Conservation (phyloP, 495 filamentous ascomycete species). For the Talaromyces trachyspermus region DNA sequence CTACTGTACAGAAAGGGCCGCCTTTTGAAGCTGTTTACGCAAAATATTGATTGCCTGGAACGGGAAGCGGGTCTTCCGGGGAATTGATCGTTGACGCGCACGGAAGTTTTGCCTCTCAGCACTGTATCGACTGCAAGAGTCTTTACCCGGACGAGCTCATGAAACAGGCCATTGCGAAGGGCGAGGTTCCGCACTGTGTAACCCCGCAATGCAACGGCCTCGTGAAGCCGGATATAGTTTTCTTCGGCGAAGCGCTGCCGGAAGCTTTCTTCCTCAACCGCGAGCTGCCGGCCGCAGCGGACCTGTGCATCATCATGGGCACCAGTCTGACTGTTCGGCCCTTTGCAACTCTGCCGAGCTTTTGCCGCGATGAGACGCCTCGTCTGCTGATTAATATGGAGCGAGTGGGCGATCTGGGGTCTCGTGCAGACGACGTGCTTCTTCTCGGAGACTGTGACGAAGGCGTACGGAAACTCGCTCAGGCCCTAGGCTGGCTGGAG, state of each 20-base stretch:
- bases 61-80: slow-evolving; percentile 71
- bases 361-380: slow-evolving; percentile 54
- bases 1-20: slow-evolving; percentile 67
- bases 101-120: slow-evolving; percentile 83
- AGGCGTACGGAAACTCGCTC: slow-evolving; percentile 75
- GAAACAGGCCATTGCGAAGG: slow-evolving; percentile 53
- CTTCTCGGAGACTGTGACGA: slow-evolving; percentile 71
- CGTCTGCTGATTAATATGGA: slow-evolving; percentile 85
- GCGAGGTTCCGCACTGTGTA: slow-evolving; percentile 61
- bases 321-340: slow-evolving; percentile 86
- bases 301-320: slow-evolving; percentile 84
- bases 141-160: slow-evolving; percentile 66
- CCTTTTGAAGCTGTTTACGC: slow-evolving; percentile 82
- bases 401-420: slow-evolving; percentile 72
- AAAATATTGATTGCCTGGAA: slow-evolving; percentile 96
- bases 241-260: slow-evolving; percentile 88
- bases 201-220: slow-evolving; percentile 59
- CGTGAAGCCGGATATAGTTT: slow-evolving; percentile 96
- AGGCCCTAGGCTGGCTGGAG: slow-evolving; percentile 75
- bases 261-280: slow-evolving; percentile 56
- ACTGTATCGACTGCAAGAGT: slow-evolving; percentile 79
- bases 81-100: slow-evolving; percentile 88
- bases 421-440: slow-evolving; percentile 68
- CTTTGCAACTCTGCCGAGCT: slow-evolving; percentile 70
- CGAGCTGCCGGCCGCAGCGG: slow-evolving; percentile 51